phyloP scores from a whole-genome alignment of 1,139 yeast genomes.

The Scheffersomyces parashehatae region DNA sequence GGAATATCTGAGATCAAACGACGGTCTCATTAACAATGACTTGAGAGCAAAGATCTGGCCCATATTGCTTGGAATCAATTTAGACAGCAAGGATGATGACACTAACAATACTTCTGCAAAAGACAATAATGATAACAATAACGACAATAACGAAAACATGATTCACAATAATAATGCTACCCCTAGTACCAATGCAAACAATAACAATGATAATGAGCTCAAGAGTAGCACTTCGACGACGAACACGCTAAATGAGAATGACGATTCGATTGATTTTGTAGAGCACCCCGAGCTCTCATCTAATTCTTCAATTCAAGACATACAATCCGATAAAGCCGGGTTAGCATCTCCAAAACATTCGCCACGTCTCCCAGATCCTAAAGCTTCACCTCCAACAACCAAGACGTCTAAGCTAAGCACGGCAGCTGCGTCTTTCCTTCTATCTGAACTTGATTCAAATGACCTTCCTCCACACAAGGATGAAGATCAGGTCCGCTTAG shows the following conservation, averaged over 20 bases:
- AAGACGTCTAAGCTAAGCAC: constrained; percentile 5
- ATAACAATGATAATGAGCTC: not conserved
- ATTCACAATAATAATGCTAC: too few species aligned
- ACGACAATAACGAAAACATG: too few species aligned
- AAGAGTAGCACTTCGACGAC: not conserved
- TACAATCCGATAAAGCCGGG: not conserved
- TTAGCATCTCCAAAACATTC: too few species aligned
- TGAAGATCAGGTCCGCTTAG: constrained; percentile 77
- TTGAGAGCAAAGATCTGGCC: constrained; percentile 53
- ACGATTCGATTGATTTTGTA: too few species aligned
- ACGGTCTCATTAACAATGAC: constrained; percentile 47
- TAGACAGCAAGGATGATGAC: not conserved
- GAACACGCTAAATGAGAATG: too few species aligned
- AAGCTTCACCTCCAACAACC: not conserved
- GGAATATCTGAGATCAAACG: constrained; percentile 43
- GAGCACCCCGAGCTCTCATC: too few species aligned
- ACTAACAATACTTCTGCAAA: not conserved
- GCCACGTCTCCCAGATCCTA: too few species aligned
- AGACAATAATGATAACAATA: too few species aligned
- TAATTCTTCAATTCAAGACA: not conserved
- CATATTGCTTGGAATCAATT: constrained; percentile 27
- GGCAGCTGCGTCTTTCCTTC: constrained; percentile 10
- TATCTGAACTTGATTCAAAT: constrained; percentile 23
- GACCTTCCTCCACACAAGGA: constrained; percentile 59
- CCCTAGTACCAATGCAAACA: not conserved